Evolutionary conservation across 768 basidiomycete genomes (phyloP), one percentile per base, ranked within the genome.

Genomic region (Xerocomellus dryophilus): DNA sequence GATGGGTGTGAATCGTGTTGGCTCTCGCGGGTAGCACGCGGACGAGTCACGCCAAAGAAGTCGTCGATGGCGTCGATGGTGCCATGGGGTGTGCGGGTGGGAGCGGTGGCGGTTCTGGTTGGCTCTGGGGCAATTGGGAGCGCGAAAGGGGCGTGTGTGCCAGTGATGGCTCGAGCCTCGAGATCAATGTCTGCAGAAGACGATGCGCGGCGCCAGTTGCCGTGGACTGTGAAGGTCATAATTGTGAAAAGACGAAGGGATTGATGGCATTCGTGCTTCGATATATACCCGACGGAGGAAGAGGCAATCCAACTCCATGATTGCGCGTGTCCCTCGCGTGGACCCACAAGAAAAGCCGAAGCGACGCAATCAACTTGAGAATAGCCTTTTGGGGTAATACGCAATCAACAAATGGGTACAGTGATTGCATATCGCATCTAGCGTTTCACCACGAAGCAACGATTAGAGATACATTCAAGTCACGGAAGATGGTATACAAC

Each of bases 41-140:
- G 46, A 48, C 34, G 56, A 2, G 63, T 58, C 50, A 61, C 60
- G 7, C 72, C 70, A 50, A 71, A 70, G 58, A 71, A 65, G 43
- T 62, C 64, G 44, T 70, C 59, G 50, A 67, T 51, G 20, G 58
- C 54, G 40, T 61, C 44, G 12, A 50, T 43, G 17, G 38, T 38
- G n/a, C 23, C 38, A 36, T 49, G 51, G 15, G 49, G 50, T 11
- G 56, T 63, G 8, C 23, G 51, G 7, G 32, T 47, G 8, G 52
- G 66, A 9, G 27, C 7, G 10, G 51, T 23, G 34, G 56, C 39
- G 4, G 31, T 27, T 20, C 51, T 51, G 23, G 43, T 54, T 44
- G 48, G 51, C 36, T 54, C 50, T 35, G 55, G 57, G 1, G 29
- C 5, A 4, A 17, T 23, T 9, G 61, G 61, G n/a, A 61, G 50